phyloP scores from a whole-genome alignment of 768 basidiomycete species.

The Kwoniella shandongensis region DNA sequence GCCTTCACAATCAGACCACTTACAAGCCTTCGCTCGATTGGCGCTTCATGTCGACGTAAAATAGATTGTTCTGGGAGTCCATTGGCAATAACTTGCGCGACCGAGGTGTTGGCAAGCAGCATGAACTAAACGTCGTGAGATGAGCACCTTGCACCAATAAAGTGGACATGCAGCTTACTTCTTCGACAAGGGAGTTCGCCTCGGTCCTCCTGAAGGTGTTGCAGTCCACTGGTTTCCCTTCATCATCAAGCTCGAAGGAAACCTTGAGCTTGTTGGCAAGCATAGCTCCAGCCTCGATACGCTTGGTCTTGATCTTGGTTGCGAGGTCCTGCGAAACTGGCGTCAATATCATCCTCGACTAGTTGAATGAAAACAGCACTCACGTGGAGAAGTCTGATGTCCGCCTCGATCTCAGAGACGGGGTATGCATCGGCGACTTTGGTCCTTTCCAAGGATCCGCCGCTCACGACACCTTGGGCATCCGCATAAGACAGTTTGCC shows the following conservation, averaged over 20 bases:
- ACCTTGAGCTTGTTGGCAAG: constrained; percentile 68
- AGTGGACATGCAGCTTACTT: constrained; percentile 59
- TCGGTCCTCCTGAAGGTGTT: constrained; percentile 64
- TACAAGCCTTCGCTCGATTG: constrained; percentile 79
- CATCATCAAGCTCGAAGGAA: constrained; percentile 73
- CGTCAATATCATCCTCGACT: neutral
- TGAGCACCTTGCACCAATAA: neutral
- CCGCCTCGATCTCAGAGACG: constrained; percentile 66
- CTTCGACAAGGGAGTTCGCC: constrained; percentile 80
- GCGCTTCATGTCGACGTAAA: constrained; percentile 87
- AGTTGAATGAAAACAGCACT: constrained; percentile 9
- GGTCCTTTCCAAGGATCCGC: constrained; percentile 60
- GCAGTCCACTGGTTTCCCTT: constrained; percentile 77
- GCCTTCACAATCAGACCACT: neutral
- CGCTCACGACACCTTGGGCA: constrained; percentile 79
- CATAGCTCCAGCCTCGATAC: constrained; percentile 79
- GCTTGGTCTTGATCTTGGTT: constrained; percentile 66
- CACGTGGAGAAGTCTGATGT: constrained; percentile 68
- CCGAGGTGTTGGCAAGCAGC: constrained; percentile 83
- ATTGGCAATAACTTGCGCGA: constrained; percentile 89
- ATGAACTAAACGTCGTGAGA: constrained; percentile 66
- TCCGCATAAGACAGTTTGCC: constrained; percentile 80
- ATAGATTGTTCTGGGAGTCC: constrained; percentile 96
- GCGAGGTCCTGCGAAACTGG: constrained; percentile 59
- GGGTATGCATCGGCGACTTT: constrained; percentile 63